A percentile compares a stretch with the other conserved stretches of the same genome.
Evolutionary conservation across 176 grass and related monocot species (phyloP).

Genomic region (Eleusine coracana): DNA sequence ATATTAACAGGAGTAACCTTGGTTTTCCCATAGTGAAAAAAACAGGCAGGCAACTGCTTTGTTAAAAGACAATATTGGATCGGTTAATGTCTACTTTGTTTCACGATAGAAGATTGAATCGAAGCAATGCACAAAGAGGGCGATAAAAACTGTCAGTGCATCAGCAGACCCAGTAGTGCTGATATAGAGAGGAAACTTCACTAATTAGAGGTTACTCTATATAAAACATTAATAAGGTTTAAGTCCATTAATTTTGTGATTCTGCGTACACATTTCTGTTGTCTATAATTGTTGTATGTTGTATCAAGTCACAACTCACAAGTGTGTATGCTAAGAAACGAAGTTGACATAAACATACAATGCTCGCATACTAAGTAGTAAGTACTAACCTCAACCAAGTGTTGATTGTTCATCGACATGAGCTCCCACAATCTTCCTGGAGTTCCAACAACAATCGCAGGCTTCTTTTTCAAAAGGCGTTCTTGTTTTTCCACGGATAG

Average conservation of each 20-base stretch:
- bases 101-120: neutral
- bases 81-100: neutral
- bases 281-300: conserved; percentile 2
- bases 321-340: conserved; percentile 5
- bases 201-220: neutral
- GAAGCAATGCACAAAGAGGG: neutral
- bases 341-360: neutral
- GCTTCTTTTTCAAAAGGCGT: conserved; percentile 67
- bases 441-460: conserved; percentile 86
- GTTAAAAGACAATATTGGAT: neutral
- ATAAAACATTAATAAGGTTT: neutral
- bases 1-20: neutral
- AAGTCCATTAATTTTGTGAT: neutral
- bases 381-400: conserved; percentile 70
- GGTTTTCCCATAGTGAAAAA: neutral
- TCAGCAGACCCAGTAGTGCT: neutral
- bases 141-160: conserved; percentile 2
- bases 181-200: neutral
- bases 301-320: neutral
- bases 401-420: conserved; percentile 76
- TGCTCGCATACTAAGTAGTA: conserved; percentile 12
- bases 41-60: neutral
- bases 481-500: conserved; percentile 87
- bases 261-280: neutral
- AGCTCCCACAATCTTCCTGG: conserved; percentile 87